A percentile compares a stretch with the other conserved stretches of the same genome.
These are phyloP conservation scores for Biancaea sappan DNA, from an alignment of 306 rosid species.

Conservation along the genomic window DNA sequence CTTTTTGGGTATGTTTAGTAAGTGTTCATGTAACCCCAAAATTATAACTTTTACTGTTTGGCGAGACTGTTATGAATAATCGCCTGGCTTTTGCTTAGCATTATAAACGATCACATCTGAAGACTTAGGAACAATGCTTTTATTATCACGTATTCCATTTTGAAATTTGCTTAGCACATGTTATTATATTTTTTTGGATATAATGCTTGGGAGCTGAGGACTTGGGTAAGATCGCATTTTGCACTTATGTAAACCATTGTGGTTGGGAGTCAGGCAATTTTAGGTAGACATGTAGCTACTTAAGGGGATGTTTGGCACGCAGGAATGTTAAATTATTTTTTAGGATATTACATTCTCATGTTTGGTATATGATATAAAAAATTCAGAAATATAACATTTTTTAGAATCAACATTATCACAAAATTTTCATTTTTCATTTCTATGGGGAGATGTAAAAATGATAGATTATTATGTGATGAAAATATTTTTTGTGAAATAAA, in stretches of 20 bases:
- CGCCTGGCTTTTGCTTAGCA: conserved; percentile 35
- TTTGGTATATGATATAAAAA: too few species aligned
- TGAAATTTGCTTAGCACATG: not conserved
- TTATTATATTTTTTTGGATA: too few species aligned
- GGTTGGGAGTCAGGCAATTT: not conserved
- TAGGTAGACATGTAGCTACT: not conserved
- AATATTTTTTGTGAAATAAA: too few species aligned
- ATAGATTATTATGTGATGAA: too few species aligned
- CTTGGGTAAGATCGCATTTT: not conserved
- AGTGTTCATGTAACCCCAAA: conserved; percentile 35
- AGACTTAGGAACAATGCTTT: conserved; percentile 10
- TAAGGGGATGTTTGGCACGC: too few species aligned
- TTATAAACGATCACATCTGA: conserved; percentile 15
- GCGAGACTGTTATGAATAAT: conserved; percentile 39
- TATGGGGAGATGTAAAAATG: too few species aligned
- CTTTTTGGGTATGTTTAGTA: conserved; percentile 19
- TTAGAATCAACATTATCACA: too few species aligned
- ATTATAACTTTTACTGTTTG: conserved; percentile 26
- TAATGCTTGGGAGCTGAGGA: not conserved
- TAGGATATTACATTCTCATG: too few species aligned
- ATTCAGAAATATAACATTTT: too few species aligned
- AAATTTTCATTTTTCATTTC: too few species aligned
- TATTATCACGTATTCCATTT: conserved; percentile 7
- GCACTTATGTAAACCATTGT: not conserved
- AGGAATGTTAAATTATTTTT: too few species aligned